phyloP scores from a whole-genome alignment of 2,329 filamentous ascomycete genomes.

The Pseudogymnoascus sp. region DNA sequence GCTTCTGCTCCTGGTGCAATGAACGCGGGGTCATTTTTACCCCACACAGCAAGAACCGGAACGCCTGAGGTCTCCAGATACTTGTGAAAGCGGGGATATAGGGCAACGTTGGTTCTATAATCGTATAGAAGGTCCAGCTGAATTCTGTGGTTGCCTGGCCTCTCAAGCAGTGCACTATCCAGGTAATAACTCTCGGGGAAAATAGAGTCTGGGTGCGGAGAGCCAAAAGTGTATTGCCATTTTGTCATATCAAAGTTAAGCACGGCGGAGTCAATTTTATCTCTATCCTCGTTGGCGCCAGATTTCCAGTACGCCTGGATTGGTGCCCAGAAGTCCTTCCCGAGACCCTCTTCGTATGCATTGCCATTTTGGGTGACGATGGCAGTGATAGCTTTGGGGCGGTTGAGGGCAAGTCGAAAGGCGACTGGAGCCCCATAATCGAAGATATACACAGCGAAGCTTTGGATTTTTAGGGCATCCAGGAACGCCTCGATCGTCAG shows the following conservation, averaged over 20 bases:
- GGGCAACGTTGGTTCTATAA: slow-evolving; percentile 47
- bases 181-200: slow-evolving; percentile 30
- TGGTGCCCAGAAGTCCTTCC: slow-evolving; percentile 23
- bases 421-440: slow-evolving; percentile 56
- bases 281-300: slow-evolving; percentile 15
- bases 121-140: slow-evolving; percentile 54
- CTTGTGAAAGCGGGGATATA: slow-evolving; percentile 51
- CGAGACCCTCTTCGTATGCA: slow-evolving; percentile 51
- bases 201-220: background rate
- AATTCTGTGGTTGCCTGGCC: slow-evolving; percentile 44
- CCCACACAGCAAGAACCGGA: slow-evolving; percentile 53
- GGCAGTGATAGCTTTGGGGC: slow-evolving; percentile 42
- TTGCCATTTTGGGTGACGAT: slow-evolving; percentile 58
- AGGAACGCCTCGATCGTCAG: slow-evolving; percentile 44
- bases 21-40: slow-evolving; percentile 50
- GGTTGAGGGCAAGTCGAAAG: slow-evolving; percentile 46
- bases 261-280: slow-evolving; percentile 16
- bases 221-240: slow-evolving; percentile 19
- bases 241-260: slow-evolving; percentile 22
- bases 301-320: slow-evolving; percentile 21
- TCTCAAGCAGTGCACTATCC: slow-evolving; percentile 46
- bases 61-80: slow-evolving; percentile 47
- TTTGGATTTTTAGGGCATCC: slow-evolving; percentile 39
- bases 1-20: slow-evolving; percentile 47
- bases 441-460: slow-evolving; percentile 54